Evolutionary conservation across 345 rosid species (phyloP).

Genomic region (Hibiscus trionum): DNA sequence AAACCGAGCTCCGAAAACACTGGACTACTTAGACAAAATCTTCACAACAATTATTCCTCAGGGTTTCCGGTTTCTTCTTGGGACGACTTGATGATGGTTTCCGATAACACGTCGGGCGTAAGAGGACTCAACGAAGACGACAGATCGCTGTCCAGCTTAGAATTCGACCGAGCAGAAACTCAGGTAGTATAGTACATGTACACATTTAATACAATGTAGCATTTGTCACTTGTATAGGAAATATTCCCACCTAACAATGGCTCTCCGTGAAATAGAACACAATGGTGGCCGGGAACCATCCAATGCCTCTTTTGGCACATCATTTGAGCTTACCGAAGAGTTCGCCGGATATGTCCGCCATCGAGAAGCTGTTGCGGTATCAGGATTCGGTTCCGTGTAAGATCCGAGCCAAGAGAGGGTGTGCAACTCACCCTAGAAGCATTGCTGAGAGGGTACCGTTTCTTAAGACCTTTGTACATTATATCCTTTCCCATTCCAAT

Average conservation of each 20-base stretch:
- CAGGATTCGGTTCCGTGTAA: constrained; percentile 87
- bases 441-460: constrained; percentile 83
- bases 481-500: no score
- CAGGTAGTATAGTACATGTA: constrained; percentile 63
- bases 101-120: constrained; percentile 19
- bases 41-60: constrained; percentile 16
- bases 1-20: constrained; percentile 19
- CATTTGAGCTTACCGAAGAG: constrained; percentile 83
- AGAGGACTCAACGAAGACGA: constrained; percentile 35
- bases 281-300: constrained; percentile 47
- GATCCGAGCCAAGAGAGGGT: constrained; percentile 95
- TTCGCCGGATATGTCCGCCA: constrained; percentile 41
- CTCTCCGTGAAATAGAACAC: constrained; percentile 26
- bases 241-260: not conserved
- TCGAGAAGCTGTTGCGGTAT: constrained; percentile 52
- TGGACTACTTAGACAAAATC: constrained; percentile 26
- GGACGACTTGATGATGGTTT: constrained; percentile 36
- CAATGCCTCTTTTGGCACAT: constrained; percentile 50
- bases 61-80: constrained; percentile 34
- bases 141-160: constrained; percentile 44
- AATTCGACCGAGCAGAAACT: constrained; percentile 34
- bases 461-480: not conserved
- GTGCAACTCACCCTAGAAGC: constrained; percentile 97
- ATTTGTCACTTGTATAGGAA: not conserved
- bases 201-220: not conserved